phyloP scores from a whole-genome alignment of 176 grass and related monocot species.

The Cocos nucifera region DNA sequence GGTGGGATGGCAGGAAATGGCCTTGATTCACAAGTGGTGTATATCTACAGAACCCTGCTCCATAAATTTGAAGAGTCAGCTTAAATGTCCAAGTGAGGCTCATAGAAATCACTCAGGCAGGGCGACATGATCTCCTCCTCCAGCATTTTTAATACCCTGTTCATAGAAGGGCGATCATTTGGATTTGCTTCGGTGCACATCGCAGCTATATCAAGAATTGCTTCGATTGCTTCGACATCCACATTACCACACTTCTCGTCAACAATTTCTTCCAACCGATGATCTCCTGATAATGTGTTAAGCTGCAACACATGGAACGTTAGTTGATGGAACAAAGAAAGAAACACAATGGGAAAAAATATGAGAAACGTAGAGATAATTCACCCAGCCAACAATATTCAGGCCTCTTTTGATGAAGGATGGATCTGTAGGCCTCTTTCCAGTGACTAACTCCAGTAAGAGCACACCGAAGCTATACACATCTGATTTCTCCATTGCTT shows the following conservation, averaged over 20 bases:
- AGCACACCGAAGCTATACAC: conserved; percentile 93
- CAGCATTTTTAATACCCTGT: conserved; percentile 74
- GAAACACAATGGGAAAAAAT: background rate
- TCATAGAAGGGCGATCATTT: conserved; percentile 58
- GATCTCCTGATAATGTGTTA: conserved; percentile 65
- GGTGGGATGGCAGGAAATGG: too few relatives aligned
- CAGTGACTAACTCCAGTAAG: conserved; percentile 76
- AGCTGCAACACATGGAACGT: conserved; percentile 30
- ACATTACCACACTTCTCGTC: conserved; percentile 46
- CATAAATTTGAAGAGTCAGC: background rate
- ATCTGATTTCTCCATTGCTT: conserved; percentile 77
- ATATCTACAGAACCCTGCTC: too few relatives aligned
- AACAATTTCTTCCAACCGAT: conserved; percentile 75
- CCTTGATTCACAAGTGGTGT: too few relatives aligned
- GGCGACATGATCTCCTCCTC: conserved; percentile 94
- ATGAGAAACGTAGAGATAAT: background rate
- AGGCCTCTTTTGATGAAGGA: conserved; percentile 78
- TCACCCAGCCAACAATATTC: conserved; percentile 97
- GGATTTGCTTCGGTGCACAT: conserved; percentile 89
- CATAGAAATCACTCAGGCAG: conserved; percentile 54
- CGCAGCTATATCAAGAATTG: conserved; percentile 77
- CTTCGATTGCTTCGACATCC: conserved; percentile 72
- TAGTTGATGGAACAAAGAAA: background rate
- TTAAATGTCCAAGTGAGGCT: conserved; percentile 71
- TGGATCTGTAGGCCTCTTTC: conserved; percentile 76